Base-by-base conservation (phyloP, 805 yeast genomes). In the Ogataea kodamae region DNA sequence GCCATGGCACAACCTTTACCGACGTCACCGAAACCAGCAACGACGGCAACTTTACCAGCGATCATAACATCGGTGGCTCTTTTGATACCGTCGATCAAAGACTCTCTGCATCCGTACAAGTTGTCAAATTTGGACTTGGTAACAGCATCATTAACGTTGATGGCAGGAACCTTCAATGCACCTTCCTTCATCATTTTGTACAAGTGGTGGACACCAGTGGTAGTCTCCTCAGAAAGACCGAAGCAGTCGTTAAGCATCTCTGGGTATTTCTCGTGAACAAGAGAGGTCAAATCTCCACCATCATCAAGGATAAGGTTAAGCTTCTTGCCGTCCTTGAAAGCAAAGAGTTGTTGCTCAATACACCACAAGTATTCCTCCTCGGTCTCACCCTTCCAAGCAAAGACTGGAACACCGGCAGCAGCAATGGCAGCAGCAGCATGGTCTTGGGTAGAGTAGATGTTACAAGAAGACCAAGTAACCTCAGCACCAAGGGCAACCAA, bases 1-100 rank as follows among this genome's bases (percentile, higher is more conserved):
- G 98, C 96, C 86, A 88, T 83, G 66, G 96, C 97, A 79, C 98
- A 90, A 68, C 98, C 98, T 76, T 90, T 90, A 75, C 98, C 98
- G 62, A 90, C 98, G 65, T 90, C 98, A 79, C 98, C 98, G 76
- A 81, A 90, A 72, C 98, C 98, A 45, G 96, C 97, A 57, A 90
- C 97, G 57, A 90, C 94, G 45, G 97, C 95, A 62, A 86, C 92
- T 76, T 90, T 90, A 74, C 98, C 98, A 53, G 97, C 97, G 62
- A 90, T 82, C 97, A 90, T 92, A 57, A 90, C 97, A 62, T 90
- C 98, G 61, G 98, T 90, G 67, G 97, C 98, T 75, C 97, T 87
- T 82, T 90, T 90, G 68, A 90, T 90, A 75, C 98, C 98, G 70
- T 90, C 98, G 52, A 90, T 76, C 57, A 90, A 80, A 48, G 98